These are phyloP conservation scores for Aureobasidium sp. DNA, from an alignment of 2,329 filamentous ascomycete species.

Conservation along the genomic window DNA sequence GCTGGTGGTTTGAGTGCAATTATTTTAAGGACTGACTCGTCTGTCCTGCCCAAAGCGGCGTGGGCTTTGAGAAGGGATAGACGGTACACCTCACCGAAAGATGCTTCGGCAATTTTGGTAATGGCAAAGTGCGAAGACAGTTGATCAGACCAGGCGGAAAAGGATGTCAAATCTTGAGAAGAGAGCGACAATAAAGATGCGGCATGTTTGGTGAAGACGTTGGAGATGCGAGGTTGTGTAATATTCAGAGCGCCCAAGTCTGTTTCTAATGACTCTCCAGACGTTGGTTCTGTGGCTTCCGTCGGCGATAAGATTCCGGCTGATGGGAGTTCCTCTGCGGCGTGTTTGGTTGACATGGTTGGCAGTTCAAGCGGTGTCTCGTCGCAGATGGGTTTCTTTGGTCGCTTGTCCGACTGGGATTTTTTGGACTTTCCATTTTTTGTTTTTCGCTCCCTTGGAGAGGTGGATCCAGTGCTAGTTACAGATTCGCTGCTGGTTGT, in stretches of 20 bases:
- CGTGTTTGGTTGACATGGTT: neutral
- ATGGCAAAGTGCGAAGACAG: conserved; percentile 43
- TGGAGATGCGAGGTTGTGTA: conserved; percentile 7
- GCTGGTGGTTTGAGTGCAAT: conserved; percentile 33
- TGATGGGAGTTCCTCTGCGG: neutral
- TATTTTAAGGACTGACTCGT: conserved; percentile 44
- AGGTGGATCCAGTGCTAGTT: neutral
- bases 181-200: conserved; percentile 25
- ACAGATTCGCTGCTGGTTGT: conserved; percentile 6
- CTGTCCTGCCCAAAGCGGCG: conserved; percentile 21
- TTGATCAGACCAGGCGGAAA: conserved; percentile 36
- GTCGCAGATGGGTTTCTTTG: neutral
- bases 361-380: neutral
- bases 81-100: conserved; percentile 60
- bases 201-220: conserved; percentile 23
- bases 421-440: conserved; percentile 7
- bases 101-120: conserved; percentile 58
- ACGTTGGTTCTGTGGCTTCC: neutral
- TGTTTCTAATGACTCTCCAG: neutral
- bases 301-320: neutral
- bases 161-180: conserved; percentile 30
- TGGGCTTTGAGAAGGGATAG: conserved; percentile 35
- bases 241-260: conserved; percentile 4
- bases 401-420: neutral
- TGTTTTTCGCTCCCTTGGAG: conserved; percentile 6